phyloP scores from a whole-genome alignment of 129 eudicot species.

The Gnaphalium uliginosum region DNA sequence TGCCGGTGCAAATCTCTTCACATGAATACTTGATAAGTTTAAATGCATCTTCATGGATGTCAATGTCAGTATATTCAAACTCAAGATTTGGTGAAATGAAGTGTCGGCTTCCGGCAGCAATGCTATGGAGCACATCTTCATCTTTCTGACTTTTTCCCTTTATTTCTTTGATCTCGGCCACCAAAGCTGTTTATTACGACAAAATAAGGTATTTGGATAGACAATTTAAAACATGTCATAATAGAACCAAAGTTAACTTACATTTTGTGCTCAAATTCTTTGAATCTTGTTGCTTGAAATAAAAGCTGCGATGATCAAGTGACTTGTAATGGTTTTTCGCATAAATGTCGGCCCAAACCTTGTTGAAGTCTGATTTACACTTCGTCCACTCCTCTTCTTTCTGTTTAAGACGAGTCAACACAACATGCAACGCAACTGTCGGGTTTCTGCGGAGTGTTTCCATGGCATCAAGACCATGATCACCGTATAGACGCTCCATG shows the following conservation, averaged over 20 bases:
- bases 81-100: slow-evolving; percentile 62
- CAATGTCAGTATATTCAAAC: slow-evolving; percentile 59
- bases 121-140: slow-evolving; percentile 66
- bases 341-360: slow-evolving; percentile 97
- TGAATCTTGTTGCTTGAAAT: slow-evolving; percentile 98
- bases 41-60: slow-evolving; percentile 72
- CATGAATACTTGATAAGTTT: slow-evolving; percentile 82
- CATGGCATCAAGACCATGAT: slow-evolving; percentile 96
- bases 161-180: slow-evolving; percentile 74
- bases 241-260: slow-evolving; percentile 34
- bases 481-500: slow-evolving; percentile 96
- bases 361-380: slow-evolving; percentile 86
- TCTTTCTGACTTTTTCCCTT: slow-evolving; percentile 79
- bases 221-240: neutral
- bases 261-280: slow-evolving; percentile 91
- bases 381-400: slow-evolving; percentile 95
- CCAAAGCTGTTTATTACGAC: slow-evolving; percentile 62
- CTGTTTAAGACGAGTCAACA: slow-evolving; percentile 88
- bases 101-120: slow-evolving; percentile 80
- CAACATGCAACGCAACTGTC: slow-evolving; percentile 65
- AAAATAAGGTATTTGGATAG: neutral
- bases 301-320: slow-evolving; percentile 97
- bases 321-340: slow-evolving; percentile 95
- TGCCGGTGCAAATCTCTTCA: slow-evolving; percentile 76
- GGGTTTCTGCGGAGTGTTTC: slow-evolving; percentile 86